Evolutionary conservation across 805 yeast genomes (phyloP).

Genomic region (Candida parachauliodes): DNA sequence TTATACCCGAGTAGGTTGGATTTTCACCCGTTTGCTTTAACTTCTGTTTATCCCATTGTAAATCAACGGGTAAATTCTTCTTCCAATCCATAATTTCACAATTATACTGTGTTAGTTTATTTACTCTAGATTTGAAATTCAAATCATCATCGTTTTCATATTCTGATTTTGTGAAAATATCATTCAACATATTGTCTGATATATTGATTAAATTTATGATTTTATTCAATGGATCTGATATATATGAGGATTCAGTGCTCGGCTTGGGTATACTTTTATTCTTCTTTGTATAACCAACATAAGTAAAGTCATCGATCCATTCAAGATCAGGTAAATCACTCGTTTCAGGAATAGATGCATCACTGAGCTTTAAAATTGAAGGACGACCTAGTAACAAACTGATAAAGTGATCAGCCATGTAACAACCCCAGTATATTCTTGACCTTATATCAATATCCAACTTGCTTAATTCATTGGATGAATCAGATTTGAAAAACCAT

Average conservation of each 20-base stretch:
- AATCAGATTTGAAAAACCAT: conserved; percentile 44
- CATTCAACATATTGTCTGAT: conserved; percentile 43
- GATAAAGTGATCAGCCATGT: conserved; percentile 60
- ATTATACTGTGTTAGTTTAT: conserved; percentile 44
- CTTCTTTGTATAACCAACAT: conserved; percentile 17
- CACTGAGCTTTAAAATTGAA: conserved; percentile 48
- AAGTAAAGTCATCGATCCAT: conserved; percentile 59
- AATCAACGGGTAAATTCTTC: conserved; percentile 42
- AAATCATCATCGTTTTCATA: conserved; percentile 34
- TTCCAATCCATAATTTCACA: conserved; percentile 52
- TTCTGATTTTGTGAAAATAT: conserved; percentile 40
- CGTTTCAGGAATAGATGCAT: conserved; percentile 59
- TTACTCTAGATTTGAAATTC: conserved; percentile 36
- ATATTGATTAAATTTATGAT: conserved; percentile 41
- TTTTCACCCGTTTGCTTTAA: conserved; percentile 44
- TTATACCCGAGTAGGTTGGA: conserved; percentile 50
- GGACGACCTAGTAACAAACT: conserved; percentile 59
- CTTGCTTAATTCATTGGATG: conserved; percentile 32
- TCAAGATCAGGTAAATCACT: conserved; percentile 58
- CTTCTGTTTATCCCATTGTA: conserved; percentile 46
- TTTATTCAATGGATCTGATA: conserved; percentile 42
- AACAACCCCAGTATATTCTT: conserved; percentile 66
- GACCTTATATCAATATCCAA: conserved; percentile 55
- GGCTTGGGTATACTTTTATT: conserved; percentile 7
- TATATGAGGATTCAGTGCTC: conserved; percentile 23